Base-by-base conservation (phyloP, 495 filamentous ascomycete genomes). In the Bombardia bombarda region DNA sequence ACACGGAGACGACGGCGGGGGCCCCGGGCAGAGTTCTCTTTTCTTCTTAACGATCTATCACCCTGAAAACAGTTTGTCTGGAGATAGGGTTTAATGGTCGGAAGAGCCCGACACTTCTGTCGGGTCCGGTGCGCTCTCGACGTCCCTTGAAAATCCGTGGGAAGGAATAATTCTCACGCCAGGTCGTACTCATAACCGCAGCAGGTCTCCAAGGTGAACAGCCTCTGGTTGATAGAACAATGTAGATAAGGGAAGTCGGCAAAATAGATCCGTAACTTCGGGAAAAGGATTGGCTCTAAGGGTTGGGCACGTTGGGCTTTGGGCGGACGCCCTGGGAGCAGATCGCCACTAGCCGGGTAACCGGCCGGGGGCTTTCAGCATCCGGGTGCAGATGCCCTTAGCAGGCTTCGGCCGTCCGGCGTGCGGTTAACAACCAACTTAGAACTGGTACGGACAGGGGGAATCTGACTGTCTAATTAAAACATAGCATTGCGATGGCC, bases 381-480 rank as follows among this genome's bases (percentile, higher is more conserved):
- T 50, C 52, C 49, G 50, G 52, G 45, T 50, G 35, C 47, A 42
- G 52, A 58, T 50, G 55, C 50, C 52, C 44, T 55, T 54, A 49
- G 49, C 46, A 58, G 55, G 50, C 40, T 54, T 58, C 55, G 52
- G 58, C 50, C 58, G 58, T 61, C 49, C 52, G 55, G 55, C 55
- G 55, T 48, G 42, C 58, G 52, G 50, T 61, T 58, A 61, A 61
- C 49, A 58, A 61, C 49, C 47, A 58, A 58, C 50, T 61, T 61
- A 61, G 49, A 62, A 62, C 51, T 62, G 49, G 53, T 63, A 63
- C 57, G 57, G 52, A 63, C 50, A 63, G 36, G 53, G 51, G 54
- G 77, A 82, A 83, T 83, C 75, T 82, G 75, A 83, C 75, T 83
- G 74, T 83, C 76, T 82, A 83, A 83, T 69, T 70, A 72, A 70